A percentile compares a stretch with the other conserved stretches of the same genome.
Evolutionary conservation across 805 yeast species (phyloP).

Genomic region (Candida morakotiae): DNA sequence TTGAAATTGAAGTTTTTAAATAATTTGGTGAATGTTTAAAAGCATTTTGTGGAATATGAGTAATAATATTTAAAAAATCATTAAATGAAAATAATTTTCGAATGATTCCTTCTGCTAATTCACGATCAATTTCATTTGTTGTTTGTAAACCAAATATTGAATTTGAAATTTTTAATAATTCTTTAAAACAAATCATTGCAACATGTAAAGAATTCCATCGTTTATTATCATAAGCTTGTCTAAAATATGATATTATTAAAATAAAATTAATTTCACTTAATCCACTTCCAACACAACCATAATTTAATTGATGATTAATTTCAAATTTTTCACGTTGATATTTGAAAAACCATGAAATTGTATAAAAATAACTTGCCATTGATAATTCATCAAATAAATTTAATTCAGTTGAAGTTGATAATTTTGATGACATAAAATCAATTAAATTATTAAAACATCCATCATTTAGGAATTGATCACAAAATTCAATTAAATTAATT

Average conservation of each 20-base stretch:
- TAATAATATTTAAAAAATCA: slow-evolving; percentile 50
- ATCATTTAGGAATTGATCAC: slow-evolving; percentile 54
- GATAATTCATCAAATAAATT: slow-evolving; percentile 30
- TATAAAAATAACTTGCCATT: slow-evolving; percentile 47
- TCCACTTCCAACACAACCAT: slow-evolving; percentile 49
- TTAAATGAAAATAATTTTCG: slow-evolving; percentile 70
- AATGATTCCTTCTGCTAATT: slow-evolving; percentile 53
- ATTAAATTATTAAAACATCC: slow-evolving; percentile 72
- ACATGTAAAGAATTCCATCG: slow-evolving; percentile 67
- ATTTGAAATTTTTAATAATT: slow-evolving; percentile 49
- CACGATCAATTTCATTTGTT: slow-evolving; percentile 34
- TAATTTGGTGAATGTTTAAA: slow-evolving; percentile 59
- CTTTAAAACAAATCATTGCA: slow-evolving; percentile 61
- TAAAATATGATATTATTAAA: slow-evolving; percentile 44
- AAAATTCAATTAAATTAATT: slow-evolving; percentile 41
- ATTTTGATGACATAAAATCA: slow-evolving; percentile 44
- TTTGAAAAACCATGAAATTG: slow-evolving; percentile 72
- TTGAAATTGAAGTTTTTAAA: slow-evolving; percentile 56
- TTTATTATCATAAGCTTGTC: slow-evolving; percentile 37
- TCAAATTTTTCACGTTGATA: slow-evolving; percentile 46
- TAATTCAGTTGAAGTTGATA: slow-evolving; percentile 25
- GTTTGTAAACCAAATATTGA: slow-evolving; percentile 39
- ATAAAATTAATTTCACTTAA: slow-evolving; percentile 60
- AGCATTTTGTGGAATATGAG: slow-evolving; percentile 60
- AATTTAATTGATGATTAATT: slow-evolving; percentile 17